Evolutionary conservation across 2,329 filamentous ascomycete genomes (phyloP), one percentile per base, ranked within the genome.

Genomic region (Pseudopithomyces chartarum): DNA sequence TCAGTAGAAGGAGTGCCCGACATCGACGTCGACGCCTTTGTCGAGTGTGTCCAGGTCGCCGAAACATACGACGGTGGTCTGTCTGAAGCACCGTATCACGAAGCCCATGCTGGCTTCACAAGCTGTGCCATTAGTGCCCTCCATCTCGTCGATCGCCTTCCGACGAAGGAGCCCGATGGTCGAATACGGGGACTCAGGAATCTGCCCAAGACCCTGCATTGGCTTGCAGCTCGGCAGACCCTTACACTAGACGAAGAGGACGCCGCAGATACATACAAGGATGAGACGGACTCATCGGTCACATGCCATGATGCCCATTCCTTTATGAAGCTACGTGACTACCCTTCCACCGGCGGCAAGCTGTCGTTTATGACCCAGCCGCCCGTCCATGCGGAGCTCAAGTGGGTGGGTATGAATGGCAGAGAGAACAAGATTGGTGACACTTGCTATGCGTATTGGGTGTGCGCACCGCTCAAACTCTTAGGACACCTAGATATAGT

Each of bases 381-480:
- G 58, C 87, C 89, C 15, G 75, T 79, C 0, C 89, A 88, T 61
- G 75, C 81, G n/a, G 78, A 80, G 2, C 59, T 82, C 38, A 75
- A 79, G 10, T 84, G 83, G 68, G 84, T 91, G 1, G 95, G 93
- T 10, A 92, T 96, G 78, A 97, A 96, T 68, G 95, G 95, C 23
- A 87, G 95, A 48, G 87, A 86, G 72, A 97, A 97, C 79, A 99
- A 99, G 76, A 84, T 88, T 46, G 90, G 91, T 10, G 95, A 99
- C 76, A 98, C 95, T 0, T 99, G 95, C 78, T 99, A 99, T 75
- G 89, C 87, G 20, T 99, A 94, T 82, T 99, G 95, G 95, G 91
- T 91, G 0, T 83, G 84, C 3, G 92, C 86, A 1, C 86, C 92
- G 49, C 73, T 76, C 10, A 61, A 66, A 46, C 57, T 72, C 2